These are phyloP conservation scores for Kwoniella dejecticola DNA, from an alignment of 768 basidiomycete species.

Conservation along the genomic window DNA sequence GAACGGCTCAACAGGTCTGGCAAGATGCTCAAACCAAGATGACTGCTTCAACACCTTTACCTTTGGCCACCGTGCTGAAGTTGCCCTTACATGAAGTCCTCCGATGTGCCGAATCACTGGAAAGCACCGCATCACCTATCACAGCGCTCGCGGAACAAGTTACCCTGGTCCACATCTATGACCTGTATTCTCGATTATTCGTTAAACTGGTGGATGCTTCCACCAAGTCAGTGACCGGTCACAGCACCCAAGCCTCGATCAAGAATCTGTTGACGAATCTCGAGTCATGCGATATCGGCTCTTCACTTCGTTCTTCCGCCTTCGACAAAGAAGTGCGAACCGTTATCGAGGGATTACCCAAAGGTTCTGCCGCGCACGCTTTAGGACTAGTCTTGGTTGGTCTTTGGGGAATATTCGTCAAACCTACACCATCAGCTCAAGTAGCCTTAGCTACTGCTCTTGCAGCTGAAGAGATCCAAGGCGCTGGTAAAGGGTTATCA, in stretches of 20 bases:
- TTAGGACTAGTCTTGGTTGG: slow-evolving; percentile 52
- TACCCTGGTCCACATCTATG: slow-evolving; percentile 47
- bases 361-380: slow-evolving; percentile 46
- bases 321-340: slow-evolving; percentile 49
- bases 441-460: slow-evolving; percentile 47
- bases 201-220: slow-evolving; percentile 47
- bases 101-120: slow-evolving; percentile 21
- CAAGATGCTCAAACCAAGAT: slow-evolving; percentile 31
- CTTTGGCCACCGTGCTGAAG: slow-evolving; percentile 36
- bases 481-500: slow-evolving; percentile 24
- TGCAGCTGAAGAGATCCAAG: slow-evolving; percentile 44
- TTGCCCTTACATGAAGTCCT: slow-evolving; percentile 40
- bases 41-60: slow-evolving; percentile 7
- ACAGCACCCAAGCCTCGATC: slow-evolving; percentile 23
- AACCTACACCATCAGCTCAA: slow-evolving; percentile 41
- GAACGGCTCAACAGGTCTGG: slow-evolving; percentile 37
- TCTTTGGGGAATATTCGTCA: slow-evolving; percentile 49
- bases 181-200: slow-evolving; percentile 47
- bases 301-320: slow-evolving; percentile 23
- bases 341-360: slow-evolving; percentile 34
- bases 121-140: slow-evolving; percentile 38
- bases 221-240: slow-evolving; percentile 8
- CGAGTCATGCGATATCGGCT: slow-evolving; percentile 21
- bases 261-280: slow-evolving; percentile 33
- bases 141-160: slow-evolving; percentile 51